Base-by-base conservation (phyloP, 2,329 filamentous ascomycete genomes). In the Phialemoniopsis sp. region DNA sequence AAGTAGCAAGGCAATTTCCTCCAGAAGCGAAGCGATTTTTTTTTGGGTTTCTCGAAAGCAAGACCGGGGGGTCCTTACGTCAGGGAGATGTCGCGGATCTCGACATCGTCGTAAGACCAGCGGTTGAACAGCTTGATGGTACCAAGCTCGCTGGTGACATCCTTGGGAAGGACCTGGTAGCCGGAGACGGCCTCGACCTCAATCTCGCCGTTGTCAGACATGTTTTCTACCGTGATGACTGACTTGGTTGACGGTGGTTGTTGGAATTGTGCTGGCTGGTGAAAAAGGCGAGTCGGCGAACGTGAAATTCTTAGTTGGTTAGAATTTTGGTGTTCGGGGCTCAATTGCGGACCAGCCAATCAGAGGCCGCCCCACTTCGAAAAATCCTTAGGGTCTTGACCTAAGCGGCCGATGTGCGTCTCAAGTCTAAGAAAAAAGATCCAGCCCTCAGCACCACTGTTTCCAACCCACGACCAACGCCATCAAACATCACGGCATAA, bases 1-100 rank as follows among this genome's bases (percentile, higher is more conserved):
- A 34, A 36, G n/a, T 13, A 13, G 15, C 30, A 32, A n/a, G n/a
- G 30, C 30, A 32, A 5, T 5, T 5, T 39, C 36, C 28, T 35
- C 16, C 17, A 16, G 17, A 19, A 44, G 34, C 14, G 15, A n/a
- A n/a, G 13, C 29, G 14, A 13, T 36, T 10, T 26, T 8, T 29
- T 8, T 34, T 13, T 14, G 30, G 5, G n/a, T 28, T 34, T 32
- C 19, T 39, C 34, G 41, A 42, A 32, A 41, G 35, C 21, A 26
- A 39, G 43, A 52, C 46, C 48, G 52, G 45, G 54, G 57, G 47
- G 43, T 59, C 69, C 88, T 78, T 94, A 98, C 93, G 91, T 97
- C 78, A 98, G 81, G 63, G 93, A 98, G 77, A 98, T 97, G 71
- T 98, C 93, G 72, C 91, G 85, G 74, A 98, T 93, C 82, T 98